A percentile compares a stretch with the other conserved stretches of the same genome.
Conservation (phyloP, 768 basidiomycete genomes). For the Suillus hirtellus region DNA sequence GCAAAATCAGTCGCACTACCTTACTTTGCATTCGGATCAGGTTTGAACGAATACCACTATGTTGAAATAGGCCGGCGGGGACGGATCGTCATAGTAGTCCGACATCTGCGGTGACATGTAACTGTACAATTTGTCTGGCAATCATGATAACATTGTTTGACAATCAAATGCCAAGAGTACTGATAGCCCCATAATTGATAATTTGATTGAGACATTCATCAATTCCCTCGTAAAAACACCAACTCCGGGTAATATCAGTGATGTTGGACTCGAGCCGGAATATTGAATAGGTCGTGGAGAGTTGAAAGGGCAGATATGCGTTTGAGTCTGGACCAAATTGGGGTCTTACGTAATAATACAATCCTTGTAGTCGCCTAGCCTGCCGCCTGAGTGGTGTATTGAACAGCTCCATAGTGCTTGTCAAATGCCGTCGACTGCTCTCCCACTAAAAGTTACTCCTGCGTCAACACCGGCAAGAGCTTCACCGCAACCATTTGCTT, state of each 20-base stretch:
- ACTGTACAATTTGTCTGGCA: neutral
- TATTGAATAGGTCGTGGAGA: neutral
- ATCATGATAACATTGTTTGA: neutral
- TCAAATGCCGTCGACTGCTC: constrained; percentile 51
- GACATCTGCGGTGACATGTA: neutral
- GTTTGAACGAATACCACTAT: neutral
- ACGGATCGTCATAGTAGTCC: neutral
- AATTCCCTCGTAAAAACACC: neutral
- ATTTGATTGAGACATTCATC: neutral
- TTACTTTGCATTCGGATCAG: neutral
- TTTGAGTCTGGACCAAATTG: too few relatives aligned
- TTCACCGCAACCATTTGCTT: constrained; percentile 17
- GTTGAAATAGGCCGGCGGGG: neutral
- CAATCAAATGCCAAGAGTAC: neutral
- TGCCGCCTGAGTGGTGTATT: too few relatives aligned
- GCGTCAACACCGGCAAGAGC: constrained; percentile 52
- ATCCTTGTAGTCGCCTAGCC: too few relatives aligned
- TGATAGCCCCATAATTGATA: too few relatives aligned
- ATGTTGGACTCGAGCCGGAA: neutral
- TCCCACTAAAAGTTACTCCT: constrained; percentile 66
- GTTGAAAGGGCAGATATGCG: too few relatives aligned
- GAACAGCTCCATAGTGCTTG: neutral
- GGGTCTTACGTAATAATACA: neutral
- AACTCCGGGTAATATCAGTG: neutral
- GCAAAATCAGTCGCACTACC: neutral